Evolutionary conservation across 306 rosid species (phyloP), one percentile per base, ranked within the genome.

Genomic region (Medicago ruthenica): DNA sequence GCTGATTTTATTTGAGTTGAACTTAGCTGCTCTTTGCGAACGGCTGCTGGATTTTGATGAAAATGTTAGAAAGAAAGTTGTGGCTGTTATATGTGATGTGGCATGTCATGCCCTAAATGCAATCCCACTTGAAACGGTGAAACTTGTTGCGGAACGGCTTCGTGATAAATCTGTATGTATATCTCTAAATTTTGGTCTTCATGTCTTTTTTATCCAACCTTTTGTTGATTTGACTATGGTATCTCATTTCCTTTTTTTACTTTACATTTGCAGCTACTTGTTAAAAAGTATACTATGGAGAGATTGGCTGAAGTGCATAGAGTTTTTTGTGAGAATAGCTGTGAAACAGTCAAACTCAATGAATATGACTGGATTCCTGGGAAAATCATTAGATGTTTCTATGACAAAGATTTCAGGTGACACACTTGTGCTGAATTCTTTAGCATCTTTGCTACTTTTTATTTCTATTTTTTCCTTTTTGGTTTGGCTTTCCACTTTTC

Each of bases 321-420:
- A 86, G 81, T 87, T 51, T 76, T 81, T 76, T 90, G 97, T 67
- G 58, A 88, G 88, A 89, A 85, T 76, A 82, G 81, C 82, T 71
- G 88, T 34, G 84, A 85, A 61, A 78, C 80, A 20, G 76, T 76
- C 81, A 79, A 86, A 59, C 70, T 86, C 8, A 39, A 79, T 68
- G 90, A 90, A 41, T 96, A 81, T 80, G 83, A 85, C 70, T 96
- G 99, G 99, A 90, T 96, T 83, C 96, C 89, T 24, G 99, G 97
- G 79, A 96, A 87, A 93, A 88, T 96, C 74, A 82, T 96, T 78
- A 92, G 96, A 85, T 92, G 98, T 83, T 89, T 87, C 65, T 96
- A 84, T 85, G 98, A 96, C 86, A 96, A 89, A 88, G 98, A 96
- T 89, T 96, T 96, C 90, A 85, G 99, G 99, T 92, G 76, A 81